Conservation (phyloP, 2,329 filamentous ascomycete genomes). For the Scytalidium sp. region DNA sequence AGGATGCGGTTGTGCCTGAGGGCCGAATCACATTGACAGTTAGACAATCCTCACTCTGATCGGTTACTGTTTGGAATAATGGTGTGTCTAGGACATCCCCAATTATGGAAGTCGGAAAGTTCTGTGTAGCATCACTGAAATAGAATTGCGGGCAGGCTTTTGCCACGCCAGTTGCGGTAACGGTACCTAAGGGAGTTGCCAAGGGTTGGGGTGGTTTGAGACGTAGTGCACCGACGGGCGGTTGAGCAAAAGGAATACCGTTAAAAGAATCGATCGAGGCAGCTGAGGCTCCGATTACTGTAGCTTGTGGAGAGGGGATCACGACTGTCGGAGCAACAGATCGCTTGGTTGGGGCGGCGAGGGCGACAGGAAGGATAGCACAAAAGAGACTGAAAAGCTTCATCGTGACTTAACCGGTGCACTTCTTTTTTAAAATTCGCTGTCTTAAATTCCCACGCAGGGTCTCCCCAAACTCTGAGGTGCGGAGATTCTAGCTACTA, state of each 20-base stretch:
- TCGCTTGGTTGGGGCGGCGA: slow-evolving; percentile 6
- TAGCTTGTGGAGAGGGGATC: slow-evolving; percentile 14
- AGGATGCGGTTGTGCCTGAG: slow-evolving; percentile 46
- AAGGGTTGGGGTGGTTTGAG: slow-evolving; percentile 66
- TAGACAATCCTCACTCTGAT: slow-evolving; percentile 62
- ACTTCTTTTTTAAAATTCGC: too few species aligned
- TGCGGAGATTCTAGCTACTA: too few species aligned
- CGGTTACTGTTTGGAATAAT: slow-evolving; percentile 52
- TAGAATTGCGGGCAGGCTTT: slow-evolving; percentile 72
- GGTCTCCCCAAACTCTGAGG: too few species aligned
- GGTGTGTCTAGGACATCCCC: slow-evolving; percentile 52
- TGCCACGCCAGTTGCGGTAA: slow-evolving; percentile 56
- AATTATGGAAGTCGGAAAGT: slow-evolving; percentile 35
- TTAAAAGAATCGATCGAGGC: slow-evolving; percentile 64
- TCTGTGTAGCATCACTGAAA: slow-evolving; percentile 41
- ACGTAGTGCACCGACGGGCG: slow-evolving; percentile 63
- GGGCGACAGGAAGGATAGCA: slow-evolving; percentile 1
- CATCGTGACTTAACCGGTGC: too few species aligned
- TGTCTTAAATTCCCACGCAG: too few species aligned
- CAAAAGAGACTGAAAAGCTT: slow-evolving; percentile 4
- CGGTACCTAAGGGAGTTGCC: slow-evolving; percentile 53
- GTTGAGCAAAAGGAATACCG: slow-evolving; percentile 72
- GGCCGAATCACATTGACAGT: slow-evolving; percentile 53
- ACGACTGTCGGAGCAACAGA: slow-evolving; percentile 6
- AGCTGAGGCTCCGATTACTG: slow-evolving; percentile 15